Evolutionary conservation across 768 basidiomycete species (phyloP).

Genomic region (Coprinopsis marcescibilis): DNA sequence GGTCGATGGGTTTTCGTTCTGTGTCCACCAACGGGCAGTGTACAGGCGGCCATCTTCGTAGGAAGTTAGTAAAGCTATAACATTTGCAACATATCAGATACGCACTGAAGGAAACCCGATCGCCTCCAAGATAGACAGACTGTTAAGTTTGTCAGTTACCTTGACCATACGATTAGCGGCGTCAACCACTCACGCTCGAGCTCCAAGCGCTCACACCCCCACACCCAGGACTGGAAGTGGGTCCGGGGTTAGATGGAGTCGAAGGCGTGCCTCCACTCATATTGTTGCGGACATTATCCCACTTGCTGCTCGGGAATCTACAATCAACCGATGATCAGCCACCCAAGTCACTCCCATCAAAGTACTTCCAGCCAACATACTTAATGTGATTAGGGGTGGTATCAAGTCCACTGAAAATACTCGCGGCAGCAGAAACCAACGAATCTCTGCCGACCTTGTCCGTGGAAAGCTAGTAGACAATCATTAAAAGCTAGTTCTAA

Average conservation of each 20-base stretch:
- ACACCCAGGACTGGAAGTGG: conserved; percentile 24
- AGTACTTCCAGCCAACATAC: conserved; percentile 25
- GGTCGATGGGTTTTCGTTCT: conserved; percentile 46
- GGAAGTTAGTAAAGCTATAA: background rate
- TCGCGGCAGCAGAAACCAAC: conserved; percentile 45
- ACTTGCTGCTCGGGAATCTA: conserved; percentile 65
- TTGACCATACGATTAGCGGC: background rate
- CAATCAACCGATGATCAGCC: background rate
- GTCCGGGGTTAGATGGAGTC: conserved; percentile 16
- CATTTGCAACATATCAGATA: background rate
- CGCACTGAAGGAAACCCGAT: conserved; percentile 35
- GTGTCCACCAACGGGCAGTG: conserved; percentile 62
- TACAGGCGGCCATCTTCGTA: conserved; percentile 43
- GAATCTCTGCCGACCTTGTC: conserved; percentile 57
- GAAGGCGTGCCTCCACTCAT: conserved; percentile 37
- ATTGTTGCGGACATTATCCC: conserved; percentile 63
- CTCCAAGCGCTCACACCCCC: conserved; percentile 44
- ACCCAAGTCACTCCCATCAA: background rate
- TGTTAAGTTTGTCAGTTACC: conserved; percentile 12
- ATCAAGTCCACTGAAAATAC: conserved; percentile 49
- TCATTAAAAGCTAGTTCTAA: background rate
- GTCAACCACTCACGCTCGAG: conserved; percentile 24
- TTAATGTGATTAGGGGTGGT: conserved; percentile 59
- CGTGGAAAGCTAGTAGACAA: conserved; percentile 39
- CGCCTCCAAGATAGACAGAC: conserved; percentile 42